Percentiles rank a stretch among this genome's conserved stretches.
These are phyloP conservation scores for Trametes pubescens DNA, from an alignment of 1,284 basidiomycete genomes.

Conservation along the genomic window DNA sequence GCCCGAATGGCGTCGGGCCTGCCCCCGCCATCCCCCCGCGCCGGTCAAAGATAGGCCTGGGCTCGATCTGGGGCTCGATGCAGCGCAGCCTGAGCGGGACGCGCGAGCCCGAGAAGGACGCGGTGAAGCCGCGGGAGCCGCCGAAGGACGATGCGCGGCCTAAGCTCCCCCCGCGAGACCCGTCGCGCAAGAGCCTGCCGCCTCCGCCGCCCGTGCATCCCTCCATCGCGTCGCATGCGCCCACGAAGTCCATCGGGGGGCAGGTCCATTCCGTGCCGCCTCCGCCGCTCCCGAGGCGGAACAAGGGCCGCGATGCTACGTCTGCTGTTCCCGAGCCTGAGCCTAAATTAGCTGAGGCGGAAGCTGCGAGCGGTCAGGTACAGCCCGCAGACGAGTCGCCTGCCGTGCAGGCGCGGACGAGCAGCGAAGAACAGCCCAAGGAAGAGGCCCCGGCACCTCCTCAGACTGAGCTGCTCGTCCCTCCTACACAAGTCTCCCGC, in stretches of 20 bases:
- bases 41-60: constrained; percentile 42
- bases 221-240: constrained; percentile 30
- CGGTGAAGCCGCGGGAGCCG: constrained; percentile 21
- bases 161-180: constrained; percentile 33
- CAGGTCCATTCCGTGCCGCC: constrained; percentile 24
- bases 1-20: constrained; percentile 24
- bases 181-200: constrained; percentile 39
- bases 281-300: constrained; percentile 35
- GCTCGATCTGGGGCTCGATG: constrained; percentile 46
- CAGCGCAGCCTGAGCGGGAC: constrained; percentile 41
- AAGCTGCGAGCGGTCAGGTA: neutral
- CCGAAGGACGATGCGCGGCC: constrained; percentile 31
- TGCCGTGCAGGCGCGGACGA: neutral
- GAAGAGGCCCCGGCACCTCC: constrained; percentile 1
- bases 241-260: constrained; percentile 15
- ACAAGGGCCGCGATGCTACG: constrained; percentile 26
- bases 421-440: neutral
- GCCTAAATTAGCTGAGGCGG: neutral
- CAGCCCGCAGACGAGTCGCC: neutral
- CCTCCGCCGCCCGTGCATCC: constrained; percentile 53
- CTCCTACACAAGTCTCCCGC: constrained; percentile 26
- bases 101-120: constrained; percentile 26
- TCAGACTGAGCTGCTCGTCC: constrained; percentile 2
- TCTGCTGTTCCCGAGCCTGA: constrained; percentile 6
- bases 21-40: constrained; percentile 44